Conservation (phyloP, 768 basidiomycete genomes). For the Crucibulum laeve region DNA sequence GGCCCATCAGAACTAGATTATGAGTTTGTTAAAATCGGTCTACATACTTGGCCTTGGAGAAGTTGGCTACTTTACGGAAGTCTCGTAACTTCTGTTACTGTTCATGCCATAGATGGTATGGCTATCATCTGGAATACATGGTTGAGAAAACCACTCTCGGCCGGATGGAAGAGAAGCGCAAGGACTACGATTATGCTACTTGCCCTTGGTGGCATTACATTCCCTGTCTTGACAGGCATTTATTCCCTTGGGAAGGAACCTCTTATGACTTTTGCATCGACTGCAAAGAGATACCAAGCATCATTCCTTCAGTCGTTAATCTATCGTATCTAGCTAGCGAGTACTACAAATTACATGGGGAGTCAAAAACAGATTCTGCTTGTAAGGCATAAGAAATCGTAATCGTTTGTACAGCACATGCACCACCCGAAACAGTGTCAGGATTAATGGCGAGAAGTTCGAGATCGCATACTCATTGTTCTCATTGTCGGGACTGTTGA, state of each 20-base stretch:
- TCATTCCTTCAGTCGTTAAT: conserved; percentile 41
- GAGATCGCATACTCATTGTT: conserved; percentile 57
- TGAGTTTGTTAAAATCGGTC: conserved; percentile 75
- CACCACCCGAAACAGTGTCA: no score
- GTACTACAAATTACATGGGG: conserved; percentile 2
- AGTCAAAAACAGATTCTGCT: no score
- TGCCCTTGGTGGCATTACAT: conserved; percentile 27
- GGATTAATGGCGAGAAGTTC: conserved; percentile 17
- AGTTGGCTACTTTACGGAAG: conserved; percentile 62
- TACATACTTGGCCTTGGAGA: conserved; percentile 56
- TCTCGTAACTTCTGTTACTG: conserved; percentile 47
- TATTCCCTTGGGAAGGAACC: conserved; percentile 53
- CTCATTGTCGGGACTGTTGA: conserved; percentile 63
- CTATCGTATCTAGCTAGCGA: conserved; percentile 36
- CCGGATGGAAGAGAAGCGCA: conserved; percentile 10
- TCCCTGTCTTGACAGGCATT: conserved; percentile 57
- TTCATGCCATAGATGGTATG: conserved; percentile 64
- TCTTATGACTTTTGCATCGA: conserved; percentile 47
- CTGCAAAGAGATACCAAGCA: conserved; percentile 45
- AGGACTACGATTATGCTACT: conserved; percentile 20
- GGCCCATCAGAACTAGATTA: conserved; percentile 78
- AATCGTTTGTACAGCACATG: no score
- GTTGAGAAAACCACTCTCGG: conserved; percentile 24
- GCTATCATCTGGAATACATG: conserved; percentile 49
- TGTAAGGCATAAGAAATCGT: not conserved